phyloP scores from a whole-genome alignment of 306 rosid species.

The Quercus wislizeni region DNA sequence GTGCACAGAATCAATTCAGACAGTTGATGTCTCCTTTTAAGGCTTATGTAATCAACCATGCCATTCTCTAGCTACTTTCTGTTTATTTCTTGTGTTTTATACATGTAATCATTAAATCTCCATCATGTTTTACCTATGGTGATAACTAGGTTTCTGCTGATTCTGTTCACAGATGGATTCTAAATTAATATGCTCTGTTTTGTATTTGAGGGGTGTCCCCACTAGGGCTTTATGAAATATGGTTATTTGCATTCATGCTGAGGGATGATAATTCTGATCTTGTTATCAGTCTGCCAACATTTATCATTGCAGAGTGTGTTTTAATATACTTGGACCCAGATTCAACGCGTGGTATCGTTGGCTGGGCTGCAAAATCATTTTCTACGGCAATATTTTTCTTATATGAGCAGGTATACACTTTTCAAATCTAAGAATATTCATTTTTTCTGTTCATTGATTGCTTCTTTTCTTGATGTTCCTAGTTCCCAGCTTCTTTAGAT shows the following conservation, averaged over 20 bases:
- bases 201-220: background rate
- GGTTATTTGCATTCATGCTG: slow-evolving; percentile 10
- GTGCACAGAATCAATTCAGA: slow-evolving; percentile 10
- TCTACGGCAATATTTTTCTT: slow-evolving; percentile 77
- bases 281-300: slow-evolving; percentile 98
- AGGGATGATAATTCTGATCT: slow-evolving; percentile 53
- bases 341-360: slow-evolving; percentile 66
- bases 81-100: background rate
- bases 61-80: background rate
- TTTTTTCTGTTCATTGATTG: background rate
- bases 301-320: slow-evolving; percentile 99
- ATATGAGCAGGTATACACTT: slow-evolving; percentile 83
- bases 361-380: slow-evolving; percentile 83
- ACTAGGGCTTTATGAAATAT: background rate
- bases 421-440: slow-evolving; percentile 9
- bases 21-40: background rate
- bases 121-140: background rate
- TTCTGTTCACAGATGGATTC: slow-evolving; percentile 6
- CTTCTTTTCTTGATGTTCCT: background rate
- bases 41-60: background rate
- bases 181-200: slow-evolving; percentile 12
- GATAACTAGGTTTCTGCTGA: background rate
- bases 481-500: background rate
- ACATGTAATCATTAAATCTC: background rate
- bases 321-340: slow-evolving; percentile 95